A percentile compares a stretch with the other conserved stretches of the same genome.
Evolutionary conservation across 1,284 basidiomycete species (phyloP).

Genomic region (Fomitopsis schrenkii): DNA sequence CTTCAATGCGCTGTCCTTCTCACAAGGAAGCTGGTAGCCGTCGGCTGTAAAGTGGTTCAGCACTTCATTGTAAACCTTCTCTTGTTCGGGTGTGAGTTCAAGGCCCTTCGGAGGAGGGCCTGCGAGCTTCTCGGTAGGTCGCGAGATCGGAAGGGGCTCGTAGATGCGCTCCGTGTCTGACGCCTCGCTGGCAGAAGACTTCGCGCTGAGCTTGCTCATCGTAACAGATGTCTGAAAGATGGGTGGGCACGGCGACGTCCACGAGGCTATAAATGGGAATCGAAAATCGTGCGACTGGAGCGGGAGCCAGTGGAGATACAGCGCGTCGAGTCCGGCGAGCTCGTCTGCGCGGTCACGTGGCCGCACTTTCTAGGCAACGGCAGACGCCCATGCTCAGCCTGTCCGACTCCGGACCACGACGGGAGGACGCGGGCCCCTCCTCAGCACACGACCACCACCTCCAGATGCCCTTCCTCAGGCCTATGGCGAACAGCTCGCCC

Average conservation of each 20-base stretch:
- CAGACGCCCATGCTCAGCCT: constrained; percentile 6
- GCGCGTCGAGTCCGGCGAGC: not conserved
- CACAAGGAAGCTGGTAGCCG: constrained; percentile 49
- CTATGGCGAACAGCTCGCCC: constrained; percentile 34
- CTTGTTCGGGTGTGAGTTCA: constrained; percentile 42
- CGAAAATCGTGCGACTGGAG: not conserved
- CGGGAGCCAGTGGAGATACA: not conserved
- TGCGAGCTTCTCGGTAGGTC: constrained; percentile 13
- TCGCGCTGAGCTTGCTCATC: not conserved
- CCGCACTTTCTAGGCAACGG: not conserved
- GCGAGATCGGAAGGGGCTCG: constrained; percentile 13
- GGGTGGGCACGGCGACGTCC: not conserved
- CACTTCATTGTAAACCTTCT: constrained; percentile 50
- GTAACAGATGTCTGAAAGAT: not conserved
- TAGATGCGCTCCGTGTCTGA: constrained; percentile 11
- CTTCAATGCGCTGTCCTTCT: constrained; percentile 44
- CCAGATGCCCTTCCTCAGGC: not conserved
- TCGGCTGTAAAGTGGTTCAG: constrained; percentile 52
- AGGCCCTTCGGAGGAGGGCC: constrained; percentile 15
- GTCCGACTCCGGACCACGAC: not conserved
- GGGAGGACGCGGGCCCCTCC: not conserved
- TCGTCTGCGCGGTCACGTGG: constrained; percentile 11
- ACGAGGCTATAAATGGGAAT: not conserved
- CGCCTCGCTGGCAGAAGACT: not conserved
- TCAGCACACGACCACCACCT: not conserved